Conservation (phyloP, 2,329 filamentous ascomycete genomes). For the Chaetomiaceae sp. region DNA sequence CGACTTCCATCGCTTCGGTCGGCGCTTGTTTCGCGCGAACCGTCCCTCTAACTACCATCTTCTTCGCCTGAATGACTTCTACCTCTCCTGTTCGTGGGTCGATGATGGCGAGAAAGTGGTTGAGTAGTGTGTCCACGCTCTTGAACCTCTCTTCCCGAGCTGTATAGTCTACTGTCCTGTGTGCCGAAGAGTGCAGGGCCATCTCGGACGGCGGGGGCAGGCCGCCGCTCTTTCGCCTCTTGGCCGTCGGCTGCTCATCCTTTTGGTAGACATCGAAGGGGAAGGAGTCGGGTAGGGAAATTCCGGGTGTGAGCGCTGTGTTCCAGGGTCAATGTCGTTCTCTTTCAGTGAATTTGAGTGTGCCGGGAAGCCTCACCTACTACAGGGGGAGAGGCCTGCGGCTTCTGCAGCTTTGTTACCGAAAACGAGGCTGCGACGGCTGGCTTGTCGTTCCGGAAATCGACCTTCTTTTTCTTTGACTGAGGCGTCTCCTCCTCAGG, state of each 20-base stretch:
- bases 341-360: neutral
- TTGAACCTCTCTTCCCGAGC: conserved; percentile 48
- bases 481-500: conserved; percentile 14
- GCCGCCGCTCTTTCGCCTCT: conserved; percentile 26
- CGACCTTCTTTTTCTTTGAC: conserved; percentile 21
- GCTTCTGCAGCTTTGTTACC: conserved; percentile 25
- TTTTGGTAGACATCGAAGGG: conserved; percentile 48
- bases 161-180: conserved; percentile 57
- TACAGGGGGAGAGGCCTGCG: conserved; percentile 29
- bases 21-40: conserved; percentile 53
- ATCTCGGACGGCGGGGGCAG: conserved; percentile 42
- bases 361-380: conserved; percentile 28
- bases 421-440: conserved; percentile 15
- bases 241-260: conserved; percentile 36
- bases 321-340: conserved; percentile 1
- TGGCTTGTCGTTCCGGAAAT: conserved; percentile 6
- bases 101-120: conserved; percentile 62
- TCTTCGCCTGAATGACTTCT: conserved; percentile 59
- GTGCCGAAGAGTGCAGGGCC: conserved; percentile 53
- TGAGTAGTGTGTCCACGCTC: conserved; percentile 43
- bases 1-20: conserved; percentile 41
- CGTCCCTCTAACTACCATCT: conserved; percentile 56
- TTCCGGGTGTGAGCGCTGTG: conserved; percentile 40
- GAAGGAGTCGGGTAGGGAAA: conserved; percentile 34
- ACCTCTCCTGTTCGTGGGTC: conserved; percentile 57